Evolutionary conservation across 164 flowering plant genomes (phyloP), one percentile per base, ranked within the genome.

Genomic region (Aristolochia contorta): DNA sequence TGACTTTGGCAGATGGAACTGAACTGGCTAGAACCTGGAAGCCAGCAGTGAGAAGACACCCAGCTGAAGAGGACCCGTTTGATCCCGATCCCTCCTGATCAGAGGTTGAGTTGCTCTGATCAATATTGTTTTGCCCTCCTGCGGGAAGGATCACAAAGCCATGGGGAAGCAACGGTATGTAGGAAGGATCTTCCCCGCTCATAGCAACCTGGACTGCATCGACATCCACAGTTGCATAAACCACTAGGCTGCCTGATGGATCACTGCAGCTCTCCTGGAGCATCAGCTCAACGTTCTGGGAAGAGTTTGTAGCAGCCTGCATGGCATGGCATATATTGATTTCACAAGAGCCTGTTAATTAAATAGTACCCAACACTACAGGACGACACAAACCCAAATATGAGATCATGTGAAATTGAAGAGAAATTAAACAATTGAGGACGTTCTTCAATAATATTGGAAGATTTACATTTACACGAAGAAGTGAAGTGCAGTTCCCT

Each of bases 231-330:
- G 85, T 81, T 45, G 90, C 61, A 82, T 85, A 90, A 22, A 84
- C 92, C 0, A 93, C 80, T 7, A 87, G 73, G 76, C 97, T 81
- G n/a, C 91, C 90, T 0, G 90, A 73, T 0, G 75, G 72, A 61
- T 93, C 96, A 4, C 85, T 86, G 85, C 89, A 81, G 75, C 97
- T 93, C 75, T 93, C 98, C 62, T 87, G 97, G 62, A 93, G 85
- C 80, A 93, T 78, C 16, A 93, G 84, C 79, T 93, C 97, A 2
- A 86, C 86, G 20, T 77, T 75, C 63, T 90, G 92, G 7, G 96
- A 78, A n/a, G 96, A 86, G 78, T 90, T 93, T 81, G 87, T 86
- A 0, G 94, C 83, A 14, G 85, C 88, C 98, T 90, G 78, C 71
- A 70, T 37, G 47, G 25, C 27, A 61, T 46, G 25, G 58, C 47